Evolutionary conservation across 495 filamentous ascomycete species (phyloP).

Genomic region (Beverwykella pulmonaria): DNA sequence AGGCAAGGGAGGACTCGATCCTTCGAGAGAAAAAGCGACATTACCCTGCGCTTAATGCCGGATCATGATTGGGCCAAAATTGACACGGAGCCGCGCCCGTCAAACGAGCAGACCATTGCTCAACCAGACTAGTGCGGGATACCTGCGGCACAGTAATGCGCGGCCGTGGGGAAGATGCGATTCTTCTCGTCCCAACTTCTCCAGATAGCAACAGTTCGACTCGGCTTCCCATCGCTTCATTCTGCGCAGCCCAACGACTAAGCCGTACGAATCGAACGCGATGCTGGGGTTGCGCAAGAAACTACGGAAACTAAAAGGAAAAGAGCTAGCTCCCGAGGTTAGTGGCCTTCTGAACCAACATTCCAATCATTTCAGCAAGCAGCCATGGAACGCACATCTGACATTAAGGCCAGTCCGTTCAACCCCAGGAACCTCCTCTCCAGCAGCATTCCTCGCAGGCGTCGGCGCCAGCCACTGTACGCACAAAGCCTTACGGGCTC

Average conservation of each 20-base stretch:
- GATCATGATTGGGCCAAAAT: conserved; percentile 2
- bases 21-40: too few relatives aligned
- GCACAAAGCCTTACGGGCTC: conserved; percentile 4
- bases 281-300: conserved; percentile 6
- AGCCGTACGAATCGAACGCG: neutral
- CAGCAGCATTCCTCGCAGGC: neutral
- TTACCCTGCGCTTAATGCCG: too few relatives aligned
- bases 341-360: conserved; percentile 1
- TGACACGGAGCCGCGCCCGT: too few relatives aligned
- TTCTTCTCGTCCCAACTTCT: conserved; percentile 1
- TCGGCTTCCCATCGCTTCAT: conserved; percentile 1
- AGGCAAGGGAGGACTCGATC: too few relatives aligned
- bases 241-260: neutral
- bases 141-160: neutral
- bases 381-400: neutral
- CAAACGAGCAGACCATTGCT: neutral
- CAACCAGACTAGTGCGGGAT: neutral
- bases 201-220: too few relatives aligned
- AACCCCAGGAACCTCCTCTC: too few relatives aligned
- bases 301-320: conserved; percentile 4
- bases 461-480: neutral
- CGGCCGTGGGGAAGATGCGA: neutral
- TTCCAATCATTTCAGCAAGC: neutral
- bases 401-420: neutral
- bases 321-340: neutral